These are phyloP conservation scores for Melastoma malabathricum DNA, from an alignment of 345 rosid genomes.

Conservation along the genomic window DNA sequence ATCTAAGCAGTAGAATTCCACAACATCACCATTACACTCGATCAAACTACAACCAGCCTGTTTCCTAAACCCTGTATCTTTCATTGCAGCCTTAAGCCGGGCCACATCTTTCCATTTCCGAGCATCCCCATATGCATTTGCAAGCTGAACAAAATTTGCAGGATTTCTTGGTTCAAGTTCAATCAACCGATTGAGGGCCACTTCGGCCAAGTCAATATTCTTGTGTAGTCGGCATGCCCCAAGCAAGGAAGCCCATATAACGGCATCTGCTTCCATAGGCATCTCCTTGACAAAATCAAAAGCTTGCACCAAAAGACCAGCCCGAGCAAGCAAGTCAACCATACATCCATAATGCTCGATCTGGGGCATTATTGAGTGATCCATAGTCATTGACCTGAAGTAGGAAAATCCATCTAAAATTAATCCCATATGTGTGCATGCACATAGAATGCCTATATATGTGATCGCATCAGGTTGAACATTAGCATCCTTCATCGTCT, in stretches of 20 bases:
- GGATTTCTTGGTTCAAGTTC: conserved; percentile 66
- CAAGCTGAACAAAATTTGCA: conserved; percentile 57
- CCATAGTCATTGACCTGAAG: conserved; percentile 49
- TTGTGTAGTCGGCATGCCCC: conserved; percentile 66
- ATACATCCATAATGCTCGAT: conserved; percentile 87
- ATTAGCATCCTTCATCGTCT: conserved; percentile 36
- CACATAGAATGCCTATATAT: conserved; percentile 52
- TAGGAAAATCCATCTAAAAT: conserved; percentile 56
- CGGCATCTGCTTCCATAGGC: conserved; percentile 64
- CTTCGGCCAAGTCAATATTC: conserved; percentile 59
- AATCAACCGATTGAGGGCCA: conserved; percentile 43
- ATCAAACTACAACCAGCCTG: conserved; percentile 70
- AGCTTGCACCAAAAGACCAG: conserved; percentile 61
- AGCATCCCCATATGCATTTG: conserved; percentile 59
- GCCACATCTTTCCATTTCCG: conserved; percentile 71
- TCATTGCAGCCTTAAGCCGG: conserved; percentile 56
- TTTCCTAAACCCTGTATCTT: conserved; percentile 65
- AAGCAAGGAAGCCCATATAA: conserved; percentile 72
- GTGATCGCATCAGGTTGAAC: conserved; percentile 63
- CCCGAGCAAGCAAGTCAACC: conserved; percentile 65
- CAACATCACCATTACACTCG: conserved; percentile 42
- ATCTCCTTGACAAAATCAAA: conserved; percentile 49
- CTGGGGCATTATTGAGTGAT: conserved; percentile 46
- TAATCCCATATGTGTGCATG: conserved; percentile 63
- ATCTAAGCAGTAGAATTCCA: conserved; percentile 64